These are phyloP conservation scores for Lentinula aciculospora DNA, from an alignment of 768 basidiomycete species.

Conservation along the genomic window DNA sequence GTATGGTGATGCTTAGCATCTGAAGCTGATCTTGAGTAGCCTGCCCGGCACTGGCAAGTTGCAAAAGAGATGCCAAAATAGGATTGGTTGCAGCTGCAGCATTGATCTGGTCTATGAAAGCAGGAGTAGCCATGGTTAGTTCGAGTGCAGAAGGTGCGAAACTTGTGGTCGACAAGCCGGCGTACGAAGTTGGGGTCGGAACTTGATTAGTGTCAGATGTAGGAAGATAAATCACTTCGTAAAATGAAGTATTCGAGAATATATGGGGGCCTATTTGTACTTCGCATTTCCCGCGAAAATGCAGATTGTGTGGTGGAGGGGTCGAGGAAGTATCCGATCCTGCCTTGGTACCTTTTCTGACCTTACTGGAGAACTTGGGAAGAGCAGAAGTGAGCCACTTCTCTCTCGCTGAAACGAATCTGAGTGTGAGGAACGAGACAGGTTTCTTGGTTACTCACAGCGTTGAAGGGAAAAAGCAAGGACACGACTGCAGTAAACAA, in stretches of 20 bases:
- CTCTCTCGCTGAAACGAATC: conserved; percentile 48
- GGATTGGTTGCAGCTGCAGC: conserved; percentile 62
- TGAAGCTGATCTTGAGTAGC: conserved; percentile 63
- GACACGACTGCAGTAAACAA: conserved; percentile 40
- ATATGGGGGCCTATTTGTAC: conserved; percentile 72
- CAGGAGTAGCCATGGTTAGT: conserved; percentile 46
- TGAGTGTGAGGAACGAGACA: conserved; percentile 8
- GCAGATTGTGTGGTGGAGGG: conserved; percentile 64
- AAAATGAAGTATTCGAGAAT: conserved; percentile 63
- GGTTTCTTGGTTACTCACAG: conserved; percentile 40
- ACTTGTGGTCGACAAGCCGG: conserved; percentile 12
- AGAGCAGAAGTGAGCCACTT: conserved; percentile 66
- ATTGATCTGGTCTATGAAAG: conserved; percentile 55
- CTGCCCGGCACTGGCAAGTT: conserved; percentile 54
- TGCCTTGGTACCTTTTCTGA: conserved; percentile 32
- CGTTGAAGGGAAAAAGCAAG: conserved; percentile 65
- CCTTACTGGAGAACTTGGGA: conserved; percentile 64
- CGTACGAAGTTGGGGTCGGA: conserved; percentile 15
- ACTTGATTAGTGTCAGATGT: neutral
- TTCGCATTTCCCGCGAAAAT: conserved; percentile 61
- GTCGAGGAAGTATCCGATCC: conserved; percentile 46
- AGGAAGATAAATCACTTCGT: conserved; percentile 66
- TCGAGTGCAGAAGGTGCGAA: conserved; percentile 26
- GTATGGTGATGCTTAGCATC: conserved; percentile 68
- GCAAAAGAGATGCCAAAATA: conserved; percentile 59